A percentile compares a stretch with the other conserved stretches of the same genome.
Conservation (phyloP, 306 rosid genomes). For the Hylodesmum podocarpum region DNA sequence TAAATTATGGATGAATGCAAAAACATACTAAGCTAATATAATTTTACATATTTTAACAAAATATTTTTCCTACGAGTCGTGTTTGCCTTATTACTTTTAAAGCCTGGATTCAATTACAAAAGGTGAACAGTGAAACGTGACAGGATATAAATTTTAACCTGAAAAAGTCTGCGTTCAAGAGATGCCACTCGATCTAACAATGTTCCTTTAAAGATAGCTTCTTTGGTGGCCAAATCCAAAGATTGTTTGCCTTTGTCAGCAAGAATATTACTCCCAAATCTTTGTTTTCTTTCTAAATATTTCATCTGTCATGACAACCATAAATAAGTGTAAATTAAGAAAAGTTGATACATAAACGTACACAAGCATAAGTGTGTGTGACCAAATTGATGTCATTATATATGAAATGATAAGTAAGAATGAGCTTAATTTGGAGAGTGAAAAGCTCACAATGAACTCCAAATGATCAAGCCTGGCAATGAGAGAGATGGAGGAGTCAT, state of each 20-base stretch:
- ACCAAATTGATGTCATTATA: not conserved
- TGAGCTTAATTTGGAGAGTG: not conserved
- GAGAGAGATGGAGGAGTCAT: constrained; percentile 53
- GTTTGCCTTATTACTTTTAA: too few species aligned
- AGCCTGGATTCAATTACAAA: not conserved
- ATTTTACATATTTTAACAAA: too few species aligned
- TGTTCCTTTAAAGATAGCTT: constrained; percentile 60
- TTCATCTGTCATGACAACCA: constrained; percentile 53
- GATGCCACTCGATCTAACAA: constrained; percentile 70
- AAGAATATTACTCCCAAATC: constrained; percentile 24
- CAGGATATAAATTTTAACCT: constrained; percentile 42
- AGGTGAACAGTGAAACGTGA: not conserved
- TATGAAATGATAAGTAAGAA: not conserved
- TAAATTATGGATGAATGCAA: too few species aligned
- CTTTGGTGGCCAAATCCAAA: constrained; percentile 48
- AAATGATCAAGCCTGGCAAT: constrained; percentile 73
- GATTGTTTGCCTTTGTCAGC: constrained; percentile 36
- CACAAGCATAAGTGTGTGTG: not conserved
- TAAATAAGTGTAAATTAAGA: not conserved
- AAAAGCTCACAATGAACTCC: constrained; percentile 58
- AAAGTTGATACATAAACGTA: not conserved
- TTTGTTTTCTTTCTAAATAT: constrained; percentile 63
- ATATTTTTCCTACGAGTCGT: too few species aligned
- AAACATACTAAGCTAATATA: too few species aligned
- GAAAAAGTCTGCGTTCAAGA: constrained; percentile 68